These are phyloP conservation scores for Melaleuca quinquenervia DNA, from an alignment of 345 rosid genomes.

Conservation along the genomic window DNA sequence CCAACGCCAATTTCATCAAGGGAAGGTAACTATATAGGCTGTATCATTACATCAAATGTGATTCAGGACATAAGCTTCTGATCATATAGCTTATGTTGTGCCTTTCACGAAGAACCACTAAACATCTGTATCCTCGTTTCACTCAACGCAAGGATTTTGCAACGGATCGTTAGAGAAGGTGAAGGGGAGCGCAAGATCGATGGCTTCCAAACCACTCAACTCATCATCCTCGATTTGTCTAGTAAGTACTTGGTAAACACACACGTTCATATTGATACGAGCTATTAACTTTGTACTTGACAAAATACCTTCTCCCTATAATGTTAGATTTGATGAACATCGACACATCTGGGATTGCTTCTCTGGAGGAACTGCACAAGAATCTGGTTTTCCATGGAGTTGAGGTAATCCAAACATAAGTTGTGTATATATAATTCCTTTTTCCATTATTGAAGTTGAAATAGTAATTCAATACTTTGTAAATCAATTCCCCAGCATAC, in stretches of 20 bases:
- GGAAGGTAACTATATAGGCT: slow-evolving; percentile 35
- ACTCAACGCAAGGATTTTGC: slow-evolving; percentile 33
- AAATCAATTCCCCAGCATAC: not conserved
- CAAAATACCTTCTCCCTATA: not conserved
- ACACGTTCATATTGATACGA: not conserved
- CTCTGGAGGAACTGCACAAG: slow-evolving; percentile 52
- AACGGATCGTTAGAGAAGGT: slow-evolving; percentile 23
- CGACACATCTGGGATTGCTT: slow-evolving; percentile 74
- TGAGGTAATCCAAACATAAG: slow-evolving; percentile 27
- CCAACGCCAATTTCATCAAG: slow-evolving; percentile 62
- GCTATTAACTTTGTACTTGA: not conserved
- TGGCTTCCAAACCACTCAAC: slow-evolving; percentile 19
- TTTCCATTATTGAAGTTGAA: not conserved
- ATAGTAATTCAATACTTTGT: not conserved
- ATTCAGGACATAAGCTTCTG: not conserved
- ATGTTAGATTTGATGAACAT: slow-evolving; percentile 52
- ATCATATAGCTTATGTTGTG: not conserved
- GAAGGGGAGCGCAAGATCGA: slow-evolving; percentile 19
- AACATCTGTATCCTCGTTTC: not conserved
- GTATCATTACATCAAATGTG: not conserved
- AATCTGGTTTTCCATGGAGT: slow-evolving; percentile 31
- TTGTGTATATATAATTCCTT: not conserved
- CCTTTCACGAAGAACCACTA: not conserved
- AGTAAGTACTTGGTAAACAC: slow-evolving; percentile 30
- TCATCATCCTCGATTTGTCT: slow-evolving; percentile 76